Evolutionary conservation across 2,329 filamentous ascomycete genomes (phyloP).

Genomic region (Diaporthe destruens): DNA sequence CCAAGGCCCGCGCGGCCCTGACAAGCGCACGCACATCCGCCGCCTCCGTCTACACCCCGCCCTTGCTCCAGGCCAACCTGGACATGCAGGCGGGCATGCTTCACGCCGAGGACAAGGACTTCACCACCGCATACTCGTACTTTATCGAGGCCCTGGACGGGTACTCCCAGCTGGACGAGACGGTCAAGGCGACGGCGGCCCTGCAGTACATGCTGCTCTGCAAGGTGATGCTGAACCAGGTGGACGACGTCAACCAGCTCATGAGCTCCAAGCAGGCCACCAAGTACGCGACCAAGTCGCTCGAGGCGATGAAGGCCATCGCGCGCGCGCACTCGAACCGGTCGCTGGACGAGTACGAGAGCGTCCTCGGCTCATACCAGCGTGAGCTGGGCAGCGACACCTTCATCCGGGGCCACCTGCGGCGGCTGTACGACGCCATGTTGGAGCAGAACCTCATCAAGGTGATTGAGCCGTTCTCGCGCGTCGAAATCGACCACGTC

Average conservation of each 20-base stretch:
- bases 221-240: slow-evolving; percentile 99
- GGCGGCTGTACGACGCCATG: slow-evolving; percentile 97
- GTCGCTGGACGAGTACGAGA: slow-evolving; percentile 96
- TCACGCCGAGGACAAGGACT: slow-evolving; percentile 98
- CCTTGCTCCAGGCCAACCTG: slow-evolving; percentile 92
- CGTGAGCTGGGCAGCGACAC: slow-evolving; percentile 94
- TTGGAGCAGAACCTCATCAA: slow-evolving; percentile 99
- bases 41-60: slow-evolving; percentile 96
- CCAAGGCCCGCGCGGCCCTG: slow-evolving; percentile 94
- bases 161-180: slow-evolving; percentile 93
- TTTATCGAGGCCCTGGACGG: slow-evolving; percentile 99
- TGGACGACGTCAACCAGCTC: slow-evolving; percentile 94
- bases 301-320: slow-evolving; percentile 99
- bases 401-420: slow-evolving; percentile 97
- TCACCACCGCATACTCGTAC: slow-evolving; percentile 98
- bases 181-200: slow-evolving; percentile 90
- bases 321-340: slow-evolving; percentile 95
- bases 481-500: slow-evolving; percentile 96
- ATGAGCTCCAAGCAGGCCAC: slow-evolving; percentile 97
- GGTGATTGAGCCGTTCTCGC: slow-evolving; percentile 98
- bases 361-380: slow-evolving; percentile 88
- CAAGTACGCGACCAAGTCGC: slow-evolving; percentile 93
- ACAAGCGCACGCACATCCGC: slow-evolving; percentile 95
- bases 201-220: slow-evolving; percentile 99
- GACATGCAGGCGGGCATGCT: slow-evolving; percentile 99